Percentiles rank a stretch among this genome's conserved stretches.
Evolutionary conservation across 495 filamentous ascomycete genomes (phyloP).

Genomic region (Cryomyces antarcticus): DNA sequence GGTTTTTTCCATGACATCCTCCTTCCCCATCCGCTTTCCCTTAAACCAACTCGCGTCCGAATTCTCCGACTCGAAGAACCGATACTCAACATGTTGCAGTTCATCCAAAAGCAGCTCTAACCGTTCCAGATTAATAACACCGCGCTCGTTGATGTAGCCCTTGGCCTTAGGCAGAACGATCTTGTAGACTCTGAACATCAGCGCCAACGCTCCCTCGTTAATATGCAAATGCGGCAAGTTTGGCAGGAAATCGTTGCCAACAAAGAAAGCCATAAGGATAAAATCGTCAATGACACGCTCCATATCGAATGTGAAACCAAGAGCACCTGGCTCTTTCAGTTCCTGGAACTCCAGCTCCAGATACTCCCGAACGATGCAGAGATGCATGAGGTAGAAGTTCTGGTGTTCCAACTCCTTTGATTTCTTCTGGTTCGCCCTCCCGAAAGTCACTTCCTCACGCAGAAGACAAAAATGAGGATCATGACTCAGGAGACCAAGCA

Average conservation of each 20-base stretch:
- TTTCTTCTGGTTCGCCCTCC: slow-evolving; percentile 63
- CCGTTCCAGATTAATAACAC: slow-evolving; percentile 69
- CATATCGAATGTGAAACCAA: slow-evolving; percentile 75
- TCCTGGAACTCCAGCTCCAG: slow-evolving; percentile 94
- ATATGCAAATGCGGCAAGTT: slow-evolving; percentile 94
- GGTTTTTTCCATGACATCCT: slow-evolving; percentile 41
- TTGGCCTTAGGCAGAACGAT: slow-evolving; percentile 66
- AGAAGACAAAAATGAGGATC: slow-evolving; percentile 97
- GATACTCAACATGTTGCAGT: slow-evolving; percentile 65
- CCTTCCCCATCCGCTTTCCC: slow-evolving; percentile 47
- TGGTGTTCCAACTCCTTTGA: slow-evolving; percentile 95
- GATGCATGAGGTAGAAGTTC: slow-evolving; percentile 94
- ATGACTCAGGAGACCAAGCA: slow-evolving; percentile 90
- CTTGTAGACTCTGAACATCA: slow-evolving; percentile 97
- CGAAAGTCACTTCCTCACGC: slow-evolving; percentile 95
- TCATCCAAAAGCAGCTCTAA: slow-evolving; percentile 63
- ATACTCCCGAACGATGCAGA: slow-evolving; percentile 94
- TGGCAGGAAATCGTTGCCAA: slow-evolving; percentile 97
- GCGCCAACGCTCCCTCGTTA: slow-evolving; percentile 85
- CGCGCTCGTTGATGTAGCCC: slow-evolving; percentile 92
- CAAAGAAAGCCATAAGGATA: slow-evolving; percentile 98
- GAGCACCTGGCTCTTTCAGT: slow-evolving; percentile 50
- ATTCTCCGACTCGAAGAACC: slow-evolving; percentile 77
- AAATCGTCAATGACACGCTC: slow-evolving; percentile 97
- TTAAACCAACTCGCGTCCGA: slow-evolving; percentile 83